A percentile compares a stretch with the other conserved stretches of the same genome.
phyloP scores from a whole-genome alignment of 495 filamentous ascomycete genomes.

The Haplographium delicatum region DNA sequence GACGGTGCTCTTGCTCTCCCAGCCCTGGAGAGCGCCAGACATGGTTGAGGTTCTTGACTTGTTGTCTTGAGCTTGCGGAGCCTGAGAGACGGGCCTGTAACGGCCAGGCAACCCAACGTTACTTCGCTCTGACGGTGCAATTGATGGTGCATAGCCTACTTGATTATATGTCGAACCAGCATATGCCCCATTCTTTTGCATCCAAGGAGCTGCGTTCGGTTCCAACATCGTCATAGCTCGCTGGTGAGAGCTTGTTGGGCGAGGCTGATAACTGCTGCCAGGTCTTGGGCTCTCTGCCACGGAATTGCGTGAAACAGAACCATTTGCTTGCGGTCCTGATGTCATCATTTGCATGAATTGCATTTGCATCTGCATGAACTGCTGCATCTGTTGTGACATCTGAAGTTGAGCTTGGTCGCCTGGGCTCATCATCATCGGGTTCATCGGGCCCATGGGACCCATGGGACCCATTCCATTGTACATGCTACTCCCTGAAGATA shows the following conservation, averaged over 20 bases:
- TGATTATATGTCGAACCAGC: constrained; percentile 38
- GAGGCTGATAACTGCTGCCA: constrained; percentile 22
- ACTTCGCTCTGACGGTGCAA: constrained; percentile 91
- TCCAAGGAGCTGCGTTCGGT: constrained; percentile 50
- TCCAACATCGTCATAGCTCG: constrained; percentile 81
- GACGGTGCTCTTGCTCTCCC: constrained; percentile 40
- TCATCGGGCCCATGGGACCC: constrained; percentile 36
- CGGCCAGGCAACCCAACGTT: constrained; percentile 84
- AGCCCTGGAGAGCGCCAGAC: constrained; percentile 44
- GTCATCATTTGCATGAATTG: constrained; percentile 82
- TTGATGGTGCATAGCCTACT: constrained; percentile 52
- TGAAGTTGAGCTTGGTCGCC: constrained; percentile 76
- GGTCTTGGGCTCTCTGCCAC: constrained; percentile 24
- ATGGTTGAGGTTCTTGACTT: constrained; percentile 42
- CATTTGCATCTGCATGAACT: constrained; percentile 94
- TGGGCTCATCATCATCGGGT: constrained; percentile 47
- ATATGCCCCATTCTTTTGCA: constrained; percentile 35
- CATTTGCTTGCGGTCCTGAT: constrained; percentile 30
- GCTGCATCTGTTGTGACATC: constrained; percentile 81
- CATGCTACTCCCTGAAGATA: constrained; percentile 26
- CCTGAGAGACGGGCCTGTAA: constrained; percentile 83
- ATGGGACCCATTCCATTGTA: constrained; percentile 33
- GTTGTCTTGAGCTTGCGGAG: constrained; percentile 31
- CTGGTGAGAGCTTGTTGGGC: constrained; percentile 29
- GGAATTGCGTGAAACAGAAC: constrained; percentile 23